Conservation (phyloP, 768 basidiomycete species). For the Trametopsis cervina region DNA sequence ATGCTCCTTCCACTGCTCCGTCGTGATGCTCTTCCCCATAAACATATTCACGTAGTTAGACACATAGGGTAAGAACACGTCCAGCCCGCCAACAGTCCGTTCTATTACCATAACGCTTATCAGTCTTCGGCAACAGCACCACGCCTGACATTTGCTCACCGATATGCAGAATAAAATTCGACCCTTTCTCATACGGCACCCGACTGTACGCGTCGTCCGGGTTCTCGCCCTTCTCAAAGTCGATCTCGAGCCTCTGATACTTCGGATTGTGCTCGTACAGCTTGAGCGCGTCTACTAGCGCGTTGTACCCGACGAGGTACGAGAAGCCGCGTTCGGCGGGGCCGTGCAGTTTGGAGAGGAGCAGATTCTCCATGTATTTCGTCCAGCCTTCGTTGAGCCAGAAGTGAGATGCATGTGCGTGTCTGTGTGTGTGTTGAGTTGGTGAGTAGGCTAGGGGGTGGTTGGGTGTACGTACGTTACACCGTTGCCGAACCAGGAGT, state of each 20-base stretch:
- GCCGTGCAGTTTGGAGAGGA: slow-evolving; percentile 63
- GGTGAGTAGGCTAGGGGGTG: neutral
- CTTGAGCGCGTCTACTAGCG: slow-evolving; percentile 63
- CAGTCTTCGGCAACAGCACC: neutral
- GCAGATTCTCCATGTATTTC: slow-evolving; percentile 82
- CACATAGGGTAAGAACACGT: slow-evolving; percentile 80
- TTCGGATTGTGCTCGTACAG: slow-evolving; percentile 52
- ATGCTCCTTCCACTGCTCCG: slow-evolving; percentile 77
- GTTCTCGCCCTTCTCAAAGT: slow-evolving; percentile 67
- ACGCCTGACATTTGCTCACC: slow-evolving; percentile 36
- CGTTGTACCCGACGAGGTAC: slow-evolving; percentile 70
- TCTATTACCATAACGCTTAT: slow-evolving; percentile 31
- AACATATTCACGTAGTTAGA: slow-evolving; percentile 78
- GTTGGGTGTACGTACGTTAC: slow-evolving; percentile 46
- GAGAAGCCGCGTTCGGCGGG: slow-evolving; percentile 75
- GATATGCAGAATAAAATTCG: slow-evolving; percentile 80
- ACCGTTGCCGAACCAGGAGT: slow-evolving; percentile 93
- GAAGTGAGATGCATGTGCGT: slow-evolving; percentile 71
- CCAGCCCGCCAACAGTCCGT: slow-evolving; percentile 69
- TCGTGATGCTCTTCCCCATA: slow-evolving; percentile 77
- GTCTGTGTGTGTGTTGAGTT: slow-evolving; percentile 28
- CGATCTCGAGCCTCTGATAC: slow-evolving; percentile 76
- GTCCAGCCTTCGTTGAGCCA: slow-evolving; percentile 96
- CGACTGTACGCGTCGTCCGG: slow-evolving; percentile 70
- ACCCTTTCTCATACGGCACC: slow-evolving; percentile 86